A percentile compares a stretch with the other conserved stretches of the same genome.
Evolutionary conservation across 768 basidiomycete genomes (phyloP).

Genomic region (Boletus vermiculosoides): DNA sequence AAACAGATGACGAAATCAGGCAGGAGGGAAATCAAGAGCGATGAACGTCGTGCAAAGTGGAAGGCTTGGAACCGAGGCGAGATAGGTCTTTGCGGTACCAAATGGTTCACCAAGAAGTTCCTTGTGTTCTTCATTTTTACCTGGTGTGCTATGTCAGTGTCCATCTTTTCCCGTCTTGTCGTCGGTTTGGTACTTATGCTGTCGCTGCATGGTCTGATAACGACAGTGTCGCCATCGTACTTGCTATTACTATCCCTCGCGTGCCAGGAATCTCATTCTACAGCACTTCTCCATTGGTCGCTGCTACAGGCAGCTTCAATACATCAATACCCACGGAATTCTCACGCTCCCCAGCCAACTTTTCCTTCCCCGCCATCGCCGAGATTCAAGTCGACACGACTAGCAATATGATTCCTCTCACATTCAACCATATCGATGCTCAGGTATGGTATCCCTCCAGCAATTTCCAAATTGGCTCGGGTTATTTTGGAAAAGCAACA

Average conservation of each 20-base stretch:
- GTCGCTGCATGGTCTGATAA: neutral
- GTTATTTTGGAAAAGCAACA: slow-evolving; percentile 55
- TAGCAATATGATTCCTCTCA: slow-evolving; percentile 73
- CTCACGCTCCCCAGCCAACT: slow-evolving; percentile 80
- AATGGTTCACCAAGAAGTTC: slow-evolving; percentile 69
- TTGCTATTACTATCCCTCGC: slow-evolving; percentile 82
- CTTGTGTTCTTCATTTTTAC: slow-evolving; percentile 70
- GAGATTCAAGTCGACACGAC: slow-evolving; percentile 75
- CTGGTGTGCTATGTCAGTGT: slow-evolving; percentile 52
- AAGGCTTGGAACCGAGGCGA: slow-evolving; percentile 77
- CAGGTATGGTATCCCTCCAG: slow-evolving; percentile 70
- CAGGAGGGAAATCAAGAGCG: slow-evolving; percentile 58
- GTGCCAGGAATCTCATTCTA: slow-evolving; percentile 73
- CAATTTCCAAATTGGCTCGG: slow-evolving; percentile 60
- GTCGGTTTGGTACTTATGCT: slow-evolving; percentile 4
- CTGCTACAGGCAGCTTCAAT: slow-evolving; percentile 60
- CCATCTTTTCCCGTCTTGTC: neutral
- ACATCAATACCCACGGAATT: slow-evolving; percentile 59
- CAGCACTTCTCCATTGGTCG: slow-evolving; percentile 50
- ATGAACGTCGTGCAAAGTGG: slow-evolving; percentile 58
- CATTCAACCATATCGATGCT: slow-evolving; percentile 66
- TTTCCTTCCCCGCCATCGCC: slow-evolving; percentile 79
- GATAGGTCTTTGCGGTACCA: slow-evolving; percentile 70
- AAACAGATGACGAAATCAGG: slow-evolving; percentile 72
- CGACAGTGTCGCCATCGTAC: slow-evolving; percentile 58